Evolutionary conservation across 78 protist species (phyloP), one percentile per base, ranked within the genome.

Genomic region (Pigoraptor vietnamica): DNA sequence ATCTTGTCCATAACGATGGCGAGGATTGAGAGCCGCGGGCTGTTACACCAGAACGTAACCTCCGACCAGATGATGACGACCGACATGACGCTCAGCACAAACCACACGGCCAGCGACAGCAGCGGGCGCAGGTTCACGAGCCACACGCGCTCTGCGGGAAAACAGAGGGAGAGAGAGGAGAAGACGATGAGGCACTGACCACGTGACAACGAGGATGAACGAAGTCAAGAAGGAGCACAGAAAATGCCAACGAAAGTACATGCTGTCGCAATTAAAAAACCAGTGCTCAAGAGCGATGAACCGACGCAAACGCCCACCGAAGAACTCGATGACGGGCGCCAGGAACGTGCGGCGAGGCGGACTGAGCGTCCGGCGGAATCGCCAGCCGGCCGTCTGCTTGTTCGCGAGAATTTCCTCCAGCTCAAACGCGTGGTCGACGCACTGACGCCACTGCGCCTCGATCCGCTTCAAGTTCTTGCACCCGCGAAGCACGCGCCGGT

Each of bases 381-480:
- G 84, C 34, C 34, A 25, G 32, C 84, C 21, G 34, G n/a, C 23
- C 34, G 32, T 25, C 6, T 21, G 32, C 32, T 79, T 79, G 34
- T 79, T 14, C 23, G n/a, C 40, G 32, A 92, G 24, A 33, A 94
- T 94, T 6, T 94, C 95, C 67, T 94, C 93, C 37, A 94, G 38
- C 37, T 89, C 95, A 33, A 86, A 88, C 34, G 94, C 94, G 24
- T 92, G 86, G 6, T 38, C 91, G 0, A 92, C 9, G 36, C 93
- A 90, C 48, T 81, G 91, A 0, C 92, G 90, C 24, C 86, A 94
- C 38, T 89, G 67, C 40, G 90, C 92, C 39, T 94, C 92, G 0
- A 93, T 35, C 48, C 93, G 86, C 0, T 79, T 33, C 2, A 40
- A 67, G 33, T 82, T 37, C 29, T 14, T n/a, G 9, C 84, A 40